A percentile compares a stretch with the other conserved stretches of the same genome.
Evolutionary conservation across 192 early-diverging fungal genomes (phyloP).

Genomic region (Borealophlyctis nickersoniae): DNA sequence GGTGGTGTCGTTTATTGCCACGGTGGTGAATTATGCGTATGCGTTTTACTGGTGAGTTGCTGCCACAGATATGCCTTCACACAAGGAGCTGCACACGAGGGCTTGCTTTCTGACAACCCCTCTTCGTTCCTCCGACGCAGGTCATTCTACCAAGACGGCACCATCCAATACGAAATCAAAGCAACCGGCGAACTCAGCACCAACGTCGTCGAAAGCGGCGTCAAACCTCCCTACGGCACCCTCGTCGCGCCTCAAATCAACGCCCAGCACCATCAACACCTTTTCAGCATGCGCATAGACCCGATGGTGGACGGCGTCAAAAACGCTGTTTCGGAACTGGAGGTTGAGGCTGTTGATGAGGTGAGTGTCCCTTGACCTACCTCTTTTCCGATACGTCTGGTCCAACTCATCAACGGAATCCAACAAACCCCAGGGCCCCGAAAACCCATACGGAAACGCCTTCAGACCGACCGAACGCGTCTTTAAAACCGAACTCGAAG

Average conservation of each 20-base stretch:
- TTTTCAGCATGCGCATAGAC: neutral
- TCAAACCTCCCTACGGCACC: neutral
- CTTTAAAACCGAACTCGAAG: neutral
- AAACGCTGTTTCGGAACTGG: neutral
- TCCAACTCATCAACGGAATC: no score
- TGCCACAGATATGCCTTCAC: no score
- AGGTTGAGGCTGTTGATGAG: neutral
- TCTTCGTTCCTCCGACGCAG: neutral
- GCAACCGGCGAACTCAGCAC: neutral
- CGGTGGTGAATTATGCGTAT: neutral
- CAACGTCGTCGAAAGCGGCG: neutral
- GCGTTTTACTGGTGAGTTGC: slow-evolving; percentile 1
- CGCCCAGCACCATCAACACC: neutral
- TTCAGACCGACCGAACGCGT: neutral
- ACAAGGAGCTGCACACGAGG: no score
- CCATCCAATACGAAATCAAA: slow-evolving; percentile 3
- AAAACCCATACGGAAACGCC: neutral
- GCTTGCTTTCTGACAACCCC: neutral
- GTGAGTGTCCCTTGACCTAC: no score
- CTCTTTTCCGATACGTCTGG: no score
- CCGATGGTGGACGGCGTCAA: neutral
- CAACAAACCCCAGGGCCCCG: neutral
- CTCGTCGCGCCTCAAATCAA: neutral
- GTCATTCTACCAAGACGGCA: slow-evolving; percentile 1
- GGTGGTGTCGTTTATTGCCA: neutral